Conservation (phyloP, 106 monocot genomes). For the Allium cepa region DNA sequence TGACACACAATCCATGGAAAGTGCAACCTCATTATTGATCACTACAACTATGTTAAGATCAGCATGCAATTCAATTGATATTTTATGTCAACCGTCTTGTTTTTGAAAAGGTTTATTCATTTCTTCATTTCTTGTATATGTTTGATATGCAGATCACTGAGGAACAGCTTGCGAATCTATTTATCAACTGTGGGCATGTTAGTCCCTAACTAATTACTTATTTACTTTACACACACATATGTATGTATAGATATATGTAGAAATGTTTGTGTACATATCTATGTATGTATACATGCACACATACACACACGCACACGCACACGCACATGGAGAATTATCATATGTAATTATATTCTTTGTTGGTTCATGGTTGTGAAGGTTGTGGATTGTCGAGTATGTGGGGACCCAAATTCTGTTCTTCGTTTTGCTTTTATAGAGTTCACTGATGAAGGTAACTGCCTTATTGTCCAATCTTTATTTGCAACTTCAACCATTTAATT, state of each 20-base stretch:
- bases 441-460: conserved; percentile 19
- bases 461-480: not conserved
- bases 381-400: conserved; percentile 19
- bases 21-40: too few relatives aligned
- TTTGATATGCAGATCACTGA: conserved; percentile 11
- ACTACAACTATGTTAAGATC: too few relatives aligned
- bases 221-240: too few relatives aligned
- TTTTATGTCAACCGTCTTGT: too few relatives aligned
- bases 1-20: too few relatives aligned
- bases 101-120: not conserved
- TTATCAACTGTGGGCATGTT: conserved; percentile 20
- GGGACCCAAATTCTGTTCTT: conserved; percentile 21
- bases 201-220: not conserved
- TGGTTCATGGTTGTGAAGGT: conserved; percentile 5
- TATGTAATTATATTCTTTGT: too few relatives aligned
- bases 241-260: too few relatives aligned
- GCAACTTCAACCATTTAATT: not conserved
- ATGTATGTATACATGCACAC: too few relatives aligned
- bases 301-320: too few relatives aligned
- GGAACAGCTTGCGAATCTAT: conserved; percentile 18
- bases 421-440: conserved; percentile 24
- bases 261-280: too few relatives aligned
- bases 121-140: not conserved
- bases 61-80: too few relatives aligned
- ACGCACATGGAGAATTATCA: too few relatives aligned